Base-by-base conservation (phyloP, 2,329 filamentous ascomycete genomes). In the Ascosphaera apis region DNA sequence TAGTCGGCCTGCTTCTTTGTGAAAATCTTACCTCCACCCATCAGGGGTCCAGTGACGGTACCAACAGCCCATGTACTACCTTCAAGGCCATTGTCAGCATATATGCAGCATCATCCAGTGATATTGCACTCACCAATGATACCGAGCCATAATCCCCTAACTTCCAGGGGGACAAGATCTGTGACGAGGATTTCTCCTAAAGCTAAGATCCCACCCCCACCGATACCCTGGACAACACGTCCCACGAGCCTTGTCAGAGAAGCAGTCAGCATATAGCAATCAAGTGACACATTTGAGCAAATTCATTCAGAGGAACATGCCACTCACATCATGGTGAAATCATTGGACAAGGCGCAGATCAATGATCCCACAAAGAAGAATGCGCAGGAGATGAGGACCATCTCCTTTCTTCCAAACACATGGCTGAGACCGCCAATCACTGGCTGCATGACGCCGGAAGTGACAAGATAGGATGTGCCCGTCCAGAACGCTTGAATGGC, bases 401-500 rank as follows among this genome's bases (percentile, higher is more conserved):
- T 44, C 0, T 53, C 52, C 32, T 55, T 55, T 3, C 62, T 54
- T 6, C 62, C 62, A 76, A 61, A 67, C 17, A 67, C 51, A 40
- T 68, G 56, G 5, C 60, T 55, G 1, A 66, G 39, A 43, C 67
- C 62, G 0, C 61, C 62, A 31, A 59, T 59, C 0, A 67, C 41
- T 0, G 66, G 66, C 38, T 65, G 63, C 2, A 65, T 41, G 12
- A 39, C 31, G 33, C 36, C 34, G 13, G 18, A 32, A 9, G 36
- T 35, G 5, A 43, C 54, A 12, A 76, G 55, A 45, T 71, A 75
- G 17, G 65, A 65, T 6, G 70, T 73, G 1, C 69, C 71, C 12
- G 66, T 61, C 71, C 70, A 76, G 48, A 76, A 75, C 0, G 69
- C 64, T 47, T 74, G 55, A 11, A 65, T 54, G 4, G 61, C 60